phyloP scores from a whole-genome alignment of 23 red algal species.

The Chondrus crispus region DNA sequence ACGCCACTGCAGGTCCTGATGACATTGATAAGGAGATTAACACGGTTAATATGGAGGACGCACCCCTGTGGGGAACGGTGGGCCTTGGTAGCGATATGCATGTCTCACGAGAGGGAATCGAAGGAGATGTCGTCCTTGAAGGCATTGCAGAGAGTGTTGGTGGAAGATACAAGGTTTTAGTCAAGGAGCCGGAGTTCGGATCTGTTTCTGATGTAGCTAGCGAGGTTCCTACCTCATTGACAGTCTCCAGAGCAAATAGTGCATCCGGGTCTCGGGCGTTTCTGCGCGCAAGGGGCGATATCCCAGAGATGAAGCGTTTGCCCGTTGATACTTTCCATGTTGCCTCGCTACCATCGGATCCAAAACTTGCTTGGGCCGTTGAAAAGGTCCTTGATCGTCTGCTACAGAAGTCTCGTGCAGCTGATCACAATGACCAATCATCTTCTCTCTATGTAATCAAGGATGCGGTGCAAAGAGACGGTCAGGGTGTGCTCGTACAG shows the following conservation, averaged over 20 bases:
- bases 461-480: background rate
- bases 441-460: background rate
- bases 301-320: background rate
- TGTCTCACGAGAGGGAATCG: background rate
- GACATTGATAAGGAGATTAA: background rate
- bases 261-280: constrained; percentile 19
- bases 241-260: background rate
- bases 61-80: constrained; percentile 44
- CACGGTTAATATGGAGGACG: background rate
- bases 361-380: constrained; percentile 34
- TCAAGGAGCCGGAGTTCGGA: constrained; percentile 23
- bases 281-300: constrained; percentile 24
- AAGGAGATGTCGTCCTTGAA: constrained; percentile 7
- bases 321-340: constrained; percentile 26
- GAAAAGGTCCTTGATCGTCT: constrained; percentile 17
- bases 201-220: background rate
- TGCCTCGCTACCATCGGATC: background rate
- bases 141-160: constrained; percentile 45
- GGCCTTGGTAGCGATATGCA: background rate
- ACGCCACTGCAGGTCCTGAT: constrained; percentile 46
- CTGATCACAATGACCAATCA: background rate
- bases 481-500: constrained; percentile 47
- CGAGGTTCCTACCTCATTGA: background rate
- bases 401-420: background rate
- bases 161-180: constrained; percentile 22